These are phyloP conservation scores for Madurella fahalii DNA, from an alignment of 2,329 filamentous ascomycete genomes.

Conservation along the genomic window DNA sequence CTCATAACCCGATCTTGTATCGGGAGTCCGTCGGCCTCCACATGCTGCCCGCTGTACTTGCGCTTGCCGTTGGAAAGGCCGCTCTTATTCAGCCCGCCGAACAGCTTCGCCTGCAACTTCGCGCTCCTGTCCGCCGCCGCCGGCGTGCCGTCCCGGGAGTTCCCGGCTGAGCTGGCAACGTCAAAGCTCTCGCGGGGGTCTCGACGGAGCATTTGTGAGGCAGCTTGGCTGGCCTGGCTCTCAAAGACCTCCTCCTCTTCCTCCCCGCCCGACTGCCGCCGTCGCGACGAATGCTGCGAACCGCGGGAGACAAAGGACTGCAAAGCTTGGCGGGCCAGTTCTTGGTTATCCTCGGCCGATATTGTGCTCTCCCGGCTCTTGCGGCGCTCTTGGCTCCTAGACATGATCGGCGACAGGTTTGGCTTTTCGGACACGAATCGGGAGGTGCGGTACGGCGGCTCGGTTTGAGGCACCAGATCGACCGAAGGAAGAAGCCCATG, in stretches of 20 bases:
- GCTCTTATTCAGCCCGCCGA: conserved; percentile 42
- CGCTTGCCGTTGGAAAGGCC: conserved; percentile 44
- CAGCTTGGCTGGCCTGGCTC: conserved; percentile 74
- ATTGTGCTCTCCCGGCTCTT: conserved; percentile 84
- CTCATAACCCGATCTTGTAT: conserved; percentile 38
- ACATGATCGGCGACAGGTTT: conserved; percentile 31
- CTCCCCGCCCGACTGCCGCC: conserved; percentile 26
- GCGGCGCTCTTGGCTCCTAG: conserved; percentile 43
- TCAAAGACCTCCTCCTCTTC: conserved; percentile 62
- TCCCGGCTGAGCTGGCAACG: conserved; percentile 40
- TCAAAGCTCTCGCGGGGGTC: conserved; percentile 52
- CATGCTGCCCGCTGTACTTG: conserved; percentile 40
- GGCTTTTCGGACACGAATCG: conserved; percentile 46
- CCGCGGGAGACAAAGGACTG: conserved; percentile 36
- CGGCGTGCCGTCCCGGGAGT: conserved; percentile 43
- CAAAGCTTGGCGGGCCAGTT: conserved; percentile 52
- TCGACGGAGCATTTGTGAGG: conserved; percentile 68
- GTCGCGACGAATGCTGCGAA: conserved; percentile 24
- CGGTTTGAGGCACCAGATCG: conserved; percentile 58
- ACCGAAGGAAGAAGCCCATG: conserved; percentile 55
- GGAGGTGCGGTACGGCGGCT: conserved; percentile 47
- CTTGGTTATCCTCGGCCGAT: conserved; percentile 61
- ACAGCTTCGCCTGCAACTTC: conserved; percentile 49
- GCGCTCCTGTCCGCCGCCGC: conserved; percentile 43
- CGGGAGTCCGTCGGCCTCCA: conserved; percentile 29